Evolutionary conservation across 768 basidiomycete species (phyloP).

Genomic region (Megacollybia marginata): DNA sequence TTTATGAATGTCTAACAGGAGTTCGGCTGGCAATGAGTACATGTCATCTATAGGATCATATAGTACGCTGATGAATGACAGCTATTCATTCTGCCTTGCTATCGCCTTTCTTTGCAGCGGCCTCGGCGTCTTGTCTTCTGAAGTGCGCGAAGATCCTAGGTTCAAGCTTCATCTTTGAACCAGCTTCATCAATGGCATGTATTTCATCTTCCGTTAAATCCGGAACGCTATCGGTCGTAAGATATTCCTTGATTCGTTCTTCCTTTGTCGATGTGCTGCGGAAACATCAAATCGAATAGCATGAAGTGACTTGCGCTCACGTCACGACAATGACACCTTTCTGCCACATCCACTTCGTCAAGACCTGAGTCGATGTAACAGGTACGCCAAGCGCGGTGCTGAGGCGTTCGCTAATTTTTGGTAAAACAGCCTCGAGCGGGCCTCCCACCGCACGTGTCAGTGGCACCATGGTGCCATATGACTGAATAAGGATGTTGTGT

Average conservation of each 20-base stretch:
- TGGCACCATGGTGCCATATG: constrained; percentile 54
- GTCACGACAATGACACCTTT: constrained; percentile 61
- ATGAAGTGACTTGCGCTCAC: constrained; percentile 24
- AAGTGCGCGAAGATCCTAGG: neutral
- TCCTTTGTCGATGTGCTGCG: constrained; percentile 40
- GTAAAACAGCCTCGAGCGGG: constrained; percentile 51
- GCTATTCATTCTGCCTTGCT: too few species aligned
- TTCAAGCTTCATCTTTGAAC: constrained; percentile 18
- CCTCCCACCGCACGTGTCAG: constrained; percentile 38
- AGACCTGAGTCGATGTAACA: constrained; percentile 53
- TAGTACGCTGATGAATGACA: too few species aligned
- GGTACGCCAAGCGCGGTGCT: constrained; percentile 18
- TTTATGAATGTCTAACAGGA: too few species aligned
- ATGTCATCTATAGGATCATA: too few species aligned
- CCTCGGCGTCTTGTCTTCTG: neutral
- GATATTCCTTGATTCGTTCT: constrained; percentile 37
- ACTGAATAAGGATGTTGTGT: constrained; percentile 53
- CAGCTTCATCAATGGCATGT: constrained; percentile 50
- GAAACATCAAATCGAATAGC: neutral
- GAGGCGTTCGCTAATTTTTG: constrained; percentile 35
- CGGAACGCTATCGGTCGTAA: constrained; percentile 32
- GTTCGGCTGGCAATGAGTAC: too few species aligned
- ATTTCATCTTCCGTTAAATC: constrained; percentile 53
- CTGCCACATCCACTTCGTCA: constrained; percentile 59
- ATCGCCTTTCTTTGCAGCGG: neutral